Evolutionary conservation across 1,139 yeast species (phyloP).

Genomic region (Hansenula lynferdii): DNA sequence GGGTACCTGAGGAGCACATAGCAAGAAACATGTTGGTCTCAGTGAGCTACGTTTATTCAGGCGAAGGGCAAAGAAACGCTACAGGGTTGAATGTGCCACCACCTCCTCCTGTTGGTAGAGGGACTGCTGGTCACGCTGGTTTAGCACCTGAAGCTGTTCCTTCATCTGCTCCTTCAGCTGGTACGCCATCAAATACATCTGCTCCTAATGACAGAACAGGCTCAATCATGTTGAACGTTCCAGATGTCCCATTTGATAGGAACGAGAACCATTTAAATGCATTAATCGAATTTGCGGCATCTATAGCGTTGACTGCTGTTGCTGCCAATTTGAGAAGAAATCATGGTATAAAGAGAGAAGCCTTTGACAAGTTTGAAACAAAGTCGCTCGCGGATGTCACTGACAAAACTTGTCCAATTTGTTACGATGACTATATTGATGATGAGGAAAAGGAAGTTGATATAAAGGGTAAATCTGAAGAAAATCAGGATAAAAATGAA

Average conservation of each 20-base stretch:
- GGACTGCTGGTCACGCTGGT: not conserved
- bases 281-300: constrained; percentile 62
- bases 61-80: constrained; percentile 4
- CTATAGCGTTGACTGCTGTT: constrained; percentile 61
- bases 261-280: constrained; percentile 33
- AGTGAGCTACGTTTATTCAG: constrained; percentile 30
- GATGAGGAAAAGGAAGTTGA: constrained; percentile 4
- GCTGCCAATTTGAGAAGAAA: constrained; percentile 35
- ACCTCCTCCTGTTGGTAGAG: not conserved
- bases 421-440: constrained; percentile 53
- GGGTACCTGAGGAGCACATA: constrained; percentile 1
- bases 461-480: constrained; percentile 11
- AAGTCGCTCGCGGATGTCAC: constrained; percentile 30
- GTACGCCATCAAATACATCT: too few species aligned
- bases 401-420: constrained; percentile 53
- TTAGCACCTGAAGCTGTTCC: too few species aligned
- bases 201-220: constrained; percentile 43
- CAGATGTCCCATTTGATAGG: constrained; percentile 44
- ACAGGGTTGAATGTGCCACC: too few species aligned
- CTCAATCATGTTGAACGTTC: constrained; percentile 54
- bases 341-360: constrained; percentile 48
- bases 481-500: constrained; percentile 7
- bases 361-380: constrained; percentile 45
- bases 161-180: too few species aligned
- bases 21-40: constrained; percentile 31